Evolutionary conservation across 2,329 filamentous ascomycete genomes (phyloP).

Genomic region (Apiospora malaysiana): DNA sequence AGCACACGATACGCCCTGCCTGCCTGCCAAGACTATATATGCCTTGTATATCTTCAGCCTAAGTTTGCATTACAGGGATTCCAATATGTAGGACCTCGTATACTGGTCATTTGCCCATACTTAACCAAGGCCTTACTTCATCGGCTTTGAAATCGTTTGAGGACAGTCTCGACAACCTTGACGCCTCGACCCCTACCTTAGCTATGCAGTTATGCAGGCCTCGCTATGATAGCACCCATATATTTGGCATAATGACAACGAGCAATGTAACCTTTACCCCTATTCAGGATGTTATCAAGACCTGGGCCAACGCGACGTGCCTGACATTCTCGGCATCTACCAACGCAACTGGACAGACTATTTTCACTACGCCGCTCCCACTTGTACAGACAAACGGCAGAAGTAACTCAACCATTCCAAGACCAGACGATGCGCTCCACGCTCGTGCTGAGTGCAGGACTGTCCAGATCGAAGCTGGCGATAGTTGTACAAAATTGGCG

Average conservation of each 20-base stretch:
- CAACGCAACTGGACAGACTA: conserved; percentile 25
- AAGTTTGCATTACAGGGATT: too few relatives aligned
- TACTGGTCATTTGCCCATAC: too few relatives aligned
- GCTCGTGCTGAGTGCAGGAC: conserved; percentile 19
- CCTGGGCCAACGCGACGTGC: conserved; percentile 38
- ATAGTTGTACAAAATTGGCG: conserved; percentile 35
- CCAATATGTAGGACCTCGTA: too few relatives aligned
- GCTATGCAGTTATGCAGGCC: conserved; percentile 45
- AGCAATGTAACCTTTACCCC: conserved; percentile 40
- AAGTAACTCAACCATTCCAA: background rate
- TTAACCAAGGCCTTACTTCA: conserved; percentile 33
- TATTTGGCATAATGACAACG: conserved; percentile 41
- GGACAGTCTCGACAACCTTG: conserved; percentile 31
- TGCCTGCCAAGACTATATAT: too few relatives aligned
- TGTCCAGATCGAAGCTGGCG: conserved; percentile 27
- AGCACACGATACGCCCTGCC: too few relatives aligned
- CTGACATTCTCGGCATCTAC: conserved; percentile 32
- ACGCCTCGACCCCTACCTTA: conserved; percentile 36
- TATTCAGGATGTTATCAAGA: conserved; percentile 38
- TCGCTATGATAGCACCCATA: conserved; percentile 38
- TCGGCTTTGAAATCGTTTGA: conserved; percentile 39
- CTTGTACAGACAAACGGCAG: background rate
- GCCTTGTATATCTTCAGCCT: conserved; percentile 37
- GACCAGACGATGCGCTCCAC: background rate
- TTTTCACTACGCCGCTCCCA: conserved; percentile 10